phyloP scores from a whole-genome alignment of 2,329 filamentous ascomycete species.

The Diaporthe amygdali region DNA sequence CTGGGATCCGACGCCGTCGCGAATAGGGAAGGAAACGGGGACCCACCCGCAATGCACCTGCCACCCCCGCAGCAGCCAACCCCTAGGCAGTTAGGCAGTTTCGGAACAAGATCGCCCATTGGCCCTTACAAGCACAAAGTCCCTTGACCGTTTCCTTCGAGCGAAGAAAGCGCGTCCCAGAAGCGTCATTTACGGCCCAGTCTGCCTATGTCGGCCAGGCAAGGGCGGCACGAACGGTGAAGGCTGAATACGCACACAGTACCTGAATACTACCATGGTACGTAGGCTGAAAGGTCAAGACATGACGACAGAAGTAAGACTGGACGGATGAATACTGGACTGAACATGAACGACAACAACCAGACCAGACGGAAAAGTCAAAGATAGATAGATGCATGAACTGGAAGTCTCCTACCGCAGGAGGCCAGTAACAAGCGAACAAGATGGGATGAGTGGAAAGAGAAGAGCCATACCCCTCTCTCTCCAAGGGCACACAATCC shows the following conservation, averaged over 20 bases:
- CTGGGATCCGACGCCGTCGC: background rate
- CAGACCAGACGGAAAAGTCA: too few species aligned
- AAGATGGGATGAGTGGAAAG: background rate
- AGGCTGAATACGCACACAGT: background rate
- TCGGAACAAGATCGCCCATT: slow-evolving; percentile 6
- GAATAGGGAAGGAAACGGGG: background rate
- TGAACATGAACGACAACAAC: too few species aligned
- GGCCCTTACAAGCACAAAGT: background rate
- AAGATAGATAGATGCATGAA: background rate
- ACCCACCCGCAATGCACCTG: slow-evolving; percentile 11
- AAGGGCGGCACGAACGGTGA: slow-evolving; percentile 1
- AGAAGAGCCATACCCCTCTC: too few species aligned
- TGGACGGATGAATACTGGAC: background rate
- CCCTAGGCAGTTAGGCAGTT: slow-evolving; percentile 13
- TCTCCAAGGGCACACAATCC: background rate
- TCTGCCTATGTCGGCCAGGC: too few species aligned
- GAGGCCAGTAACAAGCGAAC: background rate
- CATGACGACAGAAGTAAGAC: background rate
- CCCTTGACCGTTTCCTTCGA: slow-evolving; percentile 4
- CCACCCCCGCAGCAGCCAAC: slow-evolving; percentile 12
- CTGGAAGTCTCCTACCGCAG: background rate
- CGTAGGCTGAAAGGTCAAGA: too few species aligned
- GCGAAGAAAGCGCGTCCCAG: background rate
- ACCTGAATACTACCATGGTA: background rate
- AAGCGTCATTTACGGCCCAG: background rate